Percentiles rank a stretch among this genome's conserved stretches.
Conservation (phyloP, 169 alveolate species). For the Plasmodium yoelii region DNA sequence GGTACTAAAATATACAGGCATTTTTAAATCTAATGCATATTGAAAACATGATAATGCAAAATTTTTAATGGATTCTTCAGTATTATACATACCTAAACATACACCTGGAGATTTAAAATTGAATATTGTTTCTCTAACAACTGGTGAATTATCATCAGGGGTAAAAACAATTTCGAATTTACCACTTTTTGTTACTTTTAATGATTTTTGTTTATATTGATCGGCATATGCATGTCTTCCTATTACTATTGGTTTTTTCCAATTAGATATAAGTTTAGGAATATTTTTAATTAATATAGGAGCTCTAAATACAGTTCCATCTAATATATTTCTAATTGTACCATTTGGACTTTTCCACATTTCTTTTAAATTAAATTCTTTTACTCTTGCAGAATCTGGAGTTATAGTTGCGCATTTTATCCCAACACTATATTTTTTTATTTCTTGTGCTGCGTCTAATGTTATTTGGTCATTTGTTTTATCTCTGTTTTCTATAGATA, state of each 20-base stretch:
- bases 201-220: conserved; percentile 93
- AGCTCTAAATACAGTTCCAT: conserved; percentile 96
- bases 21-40: conserved; percentile 89
- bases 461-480: conserved; percentile 95
- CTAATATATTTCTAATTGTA: conserved; percentile 94
- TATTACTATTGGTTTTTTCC: conserved; percentile 95
- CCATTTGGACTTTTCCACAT: conserved; percentile 98
- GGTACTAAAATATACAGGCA: conserved; percentile 94
- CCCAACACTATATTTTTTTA: conserved; percentile 92
- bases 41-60: conserved; percentile 94
- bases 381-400: conserved; percentile 96
- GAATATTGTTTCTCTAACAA: conserved; percentile 74
- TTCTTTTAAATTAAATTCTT: conserved; percentile 93
- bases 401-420: conserved; percentile 97
- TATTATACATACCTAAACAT: conserved; percentile 95
- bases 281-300: conserved; percentile 94
- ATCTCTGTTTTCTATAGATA: conserved; percentile 93
- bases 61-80: conserved; percentile 91
- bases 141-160: conserved; percentile 86
- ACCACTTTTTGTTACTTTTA: conserved; percentile 90
- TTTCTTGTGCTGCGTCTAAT: conserved; percentile 96
- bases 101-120: conserved; percentile 91
- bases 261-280: conserved; percentile 93
- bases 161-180: conserved; percentile 89
- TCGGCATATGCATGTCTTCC: conserved; percentile 98